Base-by-base conservation (phyloP, 192 early-diverging fungal genomes). In the Glomus cerebriforme region DNA sequence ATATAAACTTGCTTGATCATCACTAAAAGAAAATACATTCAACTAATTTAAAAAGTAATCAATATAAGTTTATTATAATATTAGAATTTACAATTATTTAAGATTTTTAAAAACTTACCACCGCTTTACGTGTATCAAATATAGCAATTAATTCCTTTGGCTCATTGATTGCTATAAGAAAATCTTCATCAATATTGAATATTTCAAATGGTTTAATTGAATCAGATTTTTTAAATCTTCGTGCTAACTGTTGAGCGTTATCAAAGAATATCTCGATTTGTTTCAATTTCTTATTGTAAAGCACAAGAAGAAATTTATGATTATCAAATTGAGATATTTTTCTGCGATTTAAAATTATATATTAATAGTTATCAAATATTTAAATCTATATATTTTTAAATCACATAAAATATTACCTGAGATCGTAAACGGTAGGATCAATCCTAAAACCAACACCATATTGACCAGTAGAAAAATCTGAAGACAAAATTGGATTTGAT, bases 121-220 rank as follows among this genome's bases (percentile, higher is more conserved):
- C n/a, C 19, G 17, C 49, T 54, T 54, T 17, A 22, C 22, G 19
- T 54, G 24, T 39, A 64, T 77, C 24, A 64, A 75, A 63, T 26
- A 73, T 64, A 4, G 73, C 79, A 65, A 75, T 80, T 65, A 80
- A 59, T 17, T 37, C n/a, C 47, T 43, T 77, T 24, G 75, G 27
- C 15, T 65, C 43, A 65, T 77, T 77, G 31, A 77, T 22, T 45
- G 74, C 39, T 12, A 71, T 47, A 8, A 49, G 17, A 29, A 43
- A 71, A 49, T 71, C 29, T 17, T 19, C 34, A 15, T 45, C 39
- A 3, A 29, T 2, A 47, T 2, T 27, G 26, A 47, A 29, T 27
- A 15, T 71, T 26, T 47, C 49, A 13, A 47, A 27, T 31, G 69
- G 12, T 29, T 43, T 47, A 26, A n/a, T 17, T 71, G 24, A 29